phyloP scores from a whole-genome alignment of 352 stramenopile species.

The Phytopythium ostracodes region DNA sequence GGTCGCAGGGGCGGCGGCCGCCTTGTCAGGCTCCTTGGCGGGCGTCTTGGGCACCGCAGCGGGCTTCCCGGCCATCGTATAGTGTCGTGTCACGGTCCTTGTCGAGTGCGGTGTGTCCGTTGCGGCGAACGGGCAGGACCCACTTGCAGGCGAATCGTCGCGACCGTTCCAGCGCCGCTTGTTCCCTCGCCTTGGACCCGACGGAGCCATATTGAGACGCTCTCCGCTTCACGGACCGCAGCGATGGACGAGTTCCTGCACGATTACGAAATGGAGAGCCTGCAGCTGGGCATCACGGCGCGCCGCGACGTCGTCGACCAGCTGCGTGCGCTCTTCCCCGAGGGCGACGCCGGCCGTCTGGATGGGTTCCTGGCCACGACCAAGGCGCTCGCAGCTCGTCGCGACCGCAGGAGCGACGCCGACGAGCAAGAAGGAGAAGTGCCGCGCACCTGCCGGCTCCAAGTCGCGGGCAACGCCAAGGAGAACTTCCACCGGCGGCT shows the following conservation, averaged over 20 bases:
- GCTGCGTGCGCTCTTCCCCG: conserved; percentile 42
- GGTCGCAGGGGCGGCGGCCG: conserved; percentile 11
- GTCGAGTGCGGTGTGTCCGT: not conserved
- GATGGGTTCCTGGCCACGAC: conserved; percentile 39
- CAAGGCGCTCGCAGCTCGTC: conserved; percentile 41
- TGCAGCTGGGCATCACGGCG: conserved; percentile 59
- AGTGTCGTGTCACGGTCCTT: not conserved
- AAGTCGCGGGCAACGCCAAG: conserved; percentile 48
- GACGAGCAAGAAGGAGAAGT: conserved; percentile 5
- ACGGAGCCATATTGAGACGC: not conserved
- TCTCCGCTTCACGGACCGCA: too few species aligned
- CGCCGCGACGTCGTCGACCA: conserved; percentile 48
- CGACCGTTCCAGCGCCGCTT: not conserved
- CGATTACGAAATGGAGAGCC: conserved; percentile 74
- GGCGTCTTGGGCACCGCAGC: conserved; percentile 4
- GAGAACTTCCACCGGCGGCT: conserved; percentile 56
- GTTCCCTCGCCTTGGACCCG: not conserved
- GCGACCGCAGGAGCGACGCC: conserved; percentile 10
- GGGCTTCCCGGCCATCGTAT: conserved; percentile 6
- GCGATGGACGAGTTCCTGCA: conserved; percentile 68
- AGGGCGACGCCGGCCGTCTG: conserved; percentile 18
- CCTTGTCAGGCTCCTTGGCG: conserved; percentile 15
- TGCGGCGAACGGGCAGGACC: not conserved
- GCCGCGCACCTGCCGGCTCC: conserved; percentile 15
- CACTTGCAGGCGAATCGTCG: not conserved